A percentile compares a stretch with the other conserved stretches of the same genome.
Evolutionary conservation across 2,329 filamentous ascomycete genomes (phyloP).

Genomic region (Mycosphaerelloides madeirae): DNA sequence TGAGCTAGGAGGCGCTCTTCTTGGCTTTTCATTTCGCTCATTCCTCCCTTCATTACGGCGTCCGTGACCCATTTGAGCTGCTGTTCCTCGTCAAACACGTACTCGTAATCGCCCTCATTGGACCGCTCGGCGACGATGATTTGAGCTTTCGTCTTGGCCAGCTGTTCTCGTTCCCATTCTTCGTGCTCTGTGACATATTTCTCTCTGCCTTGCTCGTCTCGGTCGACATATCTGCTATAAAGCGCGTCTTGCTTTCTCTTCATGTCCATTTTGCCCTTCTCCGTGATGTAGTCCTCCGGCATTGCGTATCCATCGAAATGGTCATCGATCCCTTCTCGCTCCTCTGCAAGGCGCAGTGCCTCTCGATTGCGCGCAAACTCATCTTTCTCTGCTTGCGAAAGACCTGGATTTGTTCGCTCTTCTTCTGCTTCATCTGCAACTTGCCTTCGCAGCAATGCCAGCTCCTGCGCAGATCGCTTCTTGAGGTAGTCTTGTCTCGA

Average conservation of each 20-base stretch:
- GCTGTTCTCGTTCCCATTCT: slow-evolving; percentile 90
- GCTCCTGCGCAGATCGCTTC: slow-evolving; percentile 80
- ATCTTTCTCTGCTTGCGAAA: slow-evolving; percentile 74
- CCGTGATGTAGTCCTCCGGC: slow-evolving; percentile 91
- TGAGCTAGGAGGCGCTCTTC: slow-evolving; percentile 75
- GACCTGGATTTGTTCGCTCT: slow-evolving; percentile 67
- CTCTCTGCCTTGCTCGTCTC: slow-evolving; percentile 81
- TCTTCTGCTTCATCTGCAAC: slow-evolving; percentile 78
- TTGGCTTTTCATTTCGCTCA: slow-evolving; percentile 61
- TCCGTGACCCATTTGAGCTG: slow-evolving; percentile 82
- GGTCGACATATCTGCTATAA: slow-evolving; percentile 84
- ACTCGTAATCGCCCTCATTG: slow-evolving; percentile 81
- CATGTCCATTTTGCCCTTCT: slow-evolving; percentile 81
- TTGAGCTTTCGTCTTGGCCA: slow-evolving; percentile 80
- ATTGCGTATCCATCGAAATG: slow-evolving; percentile 87
- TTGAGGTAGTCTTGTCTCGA: slow-evolving; percentile 90
- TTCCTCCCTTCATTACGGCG: slow-evolving; percentile 65
- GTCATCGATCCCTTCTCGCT: slow-evolving; percentile 82
- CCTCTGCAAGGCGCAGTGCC: slow-evolving; percentile 54
- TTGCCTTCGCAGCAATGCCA: slow-evolving; percentile 82
- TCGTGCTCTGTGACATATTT: slow-evolving; percentile 90
- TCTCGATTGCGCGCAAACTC: slow-evolving; percentile 89
- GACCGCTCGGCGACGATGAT: slow-evolving; percentile 69
- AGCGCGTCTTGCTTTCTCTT: slow-evolving; percentile 85
- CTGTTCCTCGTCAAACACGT: slow-evolving; percentile 84